Evolutionary conservation across 106 monocot species (phyloP), one percentile per base, ranked within the genome.

Genomic region (Amphibolis antarctica): DNA sequence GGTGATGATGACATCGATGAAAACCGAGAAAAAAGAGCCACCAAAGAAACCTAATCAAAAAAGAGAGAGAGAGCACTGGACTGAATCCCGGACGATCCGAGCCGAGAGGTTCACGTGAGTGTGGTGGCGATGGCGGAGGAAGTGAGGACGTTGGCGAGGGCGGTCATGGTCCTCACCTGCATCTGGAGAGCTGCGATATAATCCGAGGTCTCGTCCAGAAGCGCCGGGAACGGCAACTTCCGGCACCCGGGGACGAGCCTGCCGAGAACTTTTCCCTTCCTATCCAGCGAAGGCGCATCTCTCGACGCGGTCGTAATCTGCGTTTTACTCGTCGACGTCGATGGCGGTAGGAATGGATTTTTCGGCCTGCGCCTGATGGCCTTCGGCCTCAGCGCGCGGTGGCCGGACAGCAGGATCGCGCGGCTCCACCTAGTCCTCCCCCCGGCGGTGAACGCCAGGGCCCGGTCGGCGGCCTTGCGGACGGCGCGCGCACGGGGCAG

Each of bases 121-220:
- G 36, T 14, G 10, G 25, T 27, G 18, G 22, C 46, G 46, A 43
- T 24, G 46, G 0, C 27, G 71, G 55, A 36, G 18, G 55, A 71
- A 1, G 77, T 73, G 62, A 78, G 78, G 15, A 65, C 44, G 13
- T 74, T 44, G 27, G 73, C 72, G 42, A 78, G 63, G 0, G 73
- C 68, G 19, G 12, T 42, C 78, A 78, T 78, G 46, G 78, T 69
- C 14, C 64, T 53, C 24, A 78, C 61, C 64, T 78, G 78, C 78
- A 78, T 69, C 78, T 78, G 62, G 18, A 78, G 78, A 10, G 78
- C 78, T 1, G 78, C 67, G 24, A 78, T 69, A 68, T 78, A 78
- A 44, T 78, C 78, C 9, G 78, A 61, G 5, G 78, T 60, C 64
- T 78, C 78, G n/a, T 78, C 78, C 18, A 78, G 69, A 30, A 78